These are phyloP conservation scores for Aquilaria sinensis DNA, from an alignment of 345 rosid species.

Conservation along the genomic window DNA sequence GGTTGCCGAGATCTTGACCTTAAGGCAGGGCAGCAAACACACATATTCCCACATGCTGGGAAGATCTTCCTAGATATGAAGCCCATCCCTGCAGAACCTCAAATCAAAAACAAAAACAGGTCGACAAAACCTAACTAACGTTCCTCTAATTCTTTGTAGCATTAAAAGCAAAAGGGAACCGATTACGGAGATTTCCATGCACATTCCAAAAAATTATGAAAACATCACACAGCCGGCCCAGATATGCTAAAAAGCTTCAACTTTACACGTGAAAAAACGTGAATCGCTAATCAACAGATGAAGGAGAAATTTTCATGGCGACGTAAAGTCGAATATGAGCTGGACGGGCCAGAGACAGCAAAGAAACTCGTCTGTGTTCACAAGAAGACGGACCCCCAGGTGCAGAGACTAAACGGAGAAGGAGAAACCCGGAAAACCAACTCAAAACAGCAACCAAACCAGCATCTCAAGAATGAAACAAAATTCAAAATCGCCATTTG, in stretches of 20 bases:
- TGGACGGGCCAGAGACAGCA: neutral
- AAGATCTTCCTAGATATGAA: conserved; percentile 80
- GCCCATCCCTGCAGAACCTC: conserved; percentile 61
- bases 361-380: neutral
- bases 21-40: conserved; percentile 95
- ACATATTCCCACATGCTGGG: conserved; percentile 97
- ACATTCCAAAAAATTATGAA: neutral
- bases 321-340: conserved; percentile 1
- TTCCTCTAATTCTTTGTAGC: conserved; percentile 3
- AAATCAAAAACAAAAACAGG: conserved; percentile 3
- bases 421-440: neutral
- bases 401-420: conserved; percentile 11
- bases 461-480: too few relatives aligned
- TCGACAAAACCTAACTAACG: neutral
- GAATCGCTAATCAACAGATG: conserved; percentile 5
- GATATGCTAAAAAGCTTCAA: neutral
- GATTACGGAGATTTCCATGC: neutral
- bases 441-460: neutral
- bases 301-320: neutral
- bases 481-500: neutral
- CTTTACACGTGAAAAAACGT: neutral
- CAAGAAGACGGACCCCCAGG: conserved; percentile 2
- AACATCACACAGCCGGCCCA: neutral
- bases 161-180: conserved; percentile 8
- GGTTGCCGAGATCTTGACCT: conserved; percentile 98